phyloP scores from a whole-genome alignment of 768 basidiomycete genomes.

The Suillus sp. region DNA sequence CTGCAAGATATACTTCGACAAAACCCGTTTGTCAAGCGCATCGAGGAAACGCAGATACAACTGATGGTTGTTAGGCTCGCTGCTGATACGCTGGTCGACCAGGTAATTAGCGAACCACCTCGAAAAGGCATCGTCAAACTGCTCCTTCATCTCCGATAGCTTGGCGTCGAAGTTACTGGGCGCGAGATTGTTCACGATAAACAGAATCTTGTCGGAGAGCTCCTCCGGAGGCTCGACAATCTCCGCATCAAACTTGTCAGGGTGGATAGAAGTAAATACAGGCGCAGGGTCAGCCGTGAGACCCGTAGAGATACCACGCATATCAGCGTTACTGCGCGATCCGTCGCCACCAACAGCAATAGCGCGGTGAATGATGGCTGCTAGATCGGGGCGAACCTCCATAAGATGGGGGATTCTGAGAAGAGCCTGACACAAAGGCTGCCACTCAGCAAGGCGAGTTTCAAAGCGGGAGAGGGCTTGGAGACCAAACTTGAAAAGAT shows the following conservation, averaged over 20 bases:
- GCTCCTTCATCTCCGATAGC: conserved; percentile 78
- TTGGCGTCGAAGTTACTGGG: conserved; percentile 92
- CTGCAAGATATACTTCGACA: conserved; percentile 83
- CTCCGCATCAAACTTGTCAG: conserved; percentile 64
- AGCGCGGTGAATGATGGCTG: conserved; percentile 68
- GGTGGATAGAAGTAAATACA: conserved; percentile 78
- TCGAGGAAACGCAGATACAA: conserved; percentile 95
- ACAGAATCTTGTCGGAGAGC: conserved; percentile 89
- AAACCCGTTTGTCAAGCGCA: conserved; percentile 63
- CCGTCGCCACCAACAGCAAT: conserved; percentile 55
- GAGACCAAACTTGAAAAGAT: conserved; percentile 93
- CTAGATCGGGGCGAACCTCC: conserved; percentile 83
- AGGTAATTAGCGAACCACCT: conserved; percentile 98
- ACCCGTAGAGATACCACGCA: conserved; percentile 39
- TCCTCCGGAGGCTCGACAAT: conserved; percentile 79
- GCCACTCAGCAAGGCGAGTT: conserved; percentile 86
- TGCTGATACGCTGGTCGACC: conserved; percentile 92
- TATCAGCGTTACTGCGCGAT: conserved; percentile 39
- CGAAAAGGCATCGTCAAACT: conserved; percentile 82
- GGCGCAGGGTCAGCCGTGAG: conserved; percentile 47
- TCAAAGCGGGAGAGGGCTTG: conserved; percentile 91
- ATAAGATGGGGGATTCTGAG: conserved; percentile 84
- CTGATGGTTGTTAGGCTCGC: conserved; percentile 95
- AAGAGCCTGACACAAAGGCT: conserved; percentile 86
- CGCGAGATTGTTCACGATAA: conserved; percentile 98